Percentiles rank a stretch among this genome's conserved stretches.
Evolutionary conservation across 2,329 filamentous ascomycete genomes (phyloP).

Genomic region (Verticillium dahliae): DNA sequence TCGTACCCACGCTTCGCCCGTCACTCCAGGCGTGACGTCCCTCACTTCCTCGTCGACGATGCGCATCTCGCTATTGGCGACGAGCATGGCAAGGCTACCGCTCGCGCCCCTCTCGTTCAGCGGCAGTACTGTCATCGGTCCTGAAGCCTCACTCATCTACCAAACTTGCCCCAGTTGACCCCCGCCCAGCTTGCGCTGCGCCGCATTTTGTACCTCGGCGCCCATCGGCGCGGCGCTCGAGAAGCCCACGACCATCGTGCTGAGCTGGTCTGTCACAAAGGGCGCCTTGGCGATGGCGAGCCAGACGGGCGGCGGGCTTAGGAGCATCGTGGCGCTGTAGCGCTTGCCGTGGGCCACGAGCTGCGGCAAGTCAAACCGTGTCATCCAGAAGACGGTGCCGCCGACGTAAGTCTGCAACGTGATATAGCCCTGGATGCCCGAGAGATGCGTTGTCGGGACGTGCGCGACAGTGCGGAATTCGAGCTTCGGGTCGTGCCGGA

Average conservation of each 20-base stretch:
- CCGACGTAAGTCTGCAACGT: conserved; percentile 1
- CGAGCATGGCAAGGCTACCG: conserved; percentile 36
- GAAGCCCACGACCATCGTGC: conserved; percentile 36
- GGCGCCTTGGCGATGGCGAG: conserved; percentile 4
- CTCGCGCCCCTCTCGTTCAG: conserved; percentile 31
- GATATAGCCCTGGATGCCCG: conserved; percentile 6
- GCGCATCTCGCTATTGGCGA: conserved; percentile 27
- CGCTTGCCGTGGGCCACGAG: conserved; percentile 2
- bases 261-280: conserved; percentile 25
- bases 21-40: conserved; percentile 29
- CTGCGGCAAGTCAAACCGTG: neutral
- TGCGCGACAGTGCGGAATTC: conserved; percentile 20
- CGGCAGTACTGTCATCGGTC: conserved; percentile 38
- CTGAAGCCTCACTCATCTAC: conserved; percentile 51
- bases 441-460: conserved; percentile 3
- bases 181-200: conserved; percentile 38
- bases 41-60: conserved; percentile 30
- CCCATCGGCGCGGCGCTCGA: conserved; percentile 52
- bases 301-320: conserved; percentile 3
- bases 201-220: conserved; percentile 43
- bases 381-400: conserved; percentile 6
- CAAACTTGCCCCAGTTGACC: conserved; percentile 44
- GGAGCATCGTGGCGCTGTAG: conserved; percentile 2
- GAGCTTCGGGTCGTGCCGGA: conserved; percentile 18
- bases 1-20: conserved; percentile 63